Conservation (phyloP, 202 grass and related monocot genomes). For the Bolboschoenoplectus hybrid region DNA sequence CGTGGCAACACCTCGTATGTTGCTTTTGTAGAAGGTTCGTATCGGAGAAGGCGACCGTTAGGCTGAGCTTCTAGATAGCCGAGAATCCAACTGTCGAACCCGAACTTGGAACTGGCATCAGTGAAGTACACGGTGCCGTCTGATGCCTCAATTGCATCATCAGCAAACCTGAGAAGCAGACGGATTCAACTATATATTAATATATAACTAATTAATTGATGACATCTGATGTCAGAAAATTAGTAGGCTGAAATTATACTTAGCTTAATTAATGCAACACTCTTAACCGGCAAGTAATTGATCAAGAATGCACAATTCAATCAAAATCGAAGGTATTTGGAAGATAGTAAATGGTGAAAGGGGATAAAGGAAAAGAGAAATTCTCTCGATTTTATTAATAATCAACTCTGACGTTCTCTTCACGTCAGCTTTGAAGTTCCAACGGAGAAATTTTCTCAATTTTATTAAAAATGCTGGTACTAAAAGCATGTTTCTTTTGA, state of each 20-base stretch:
- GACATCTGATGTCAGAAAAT: background rate
- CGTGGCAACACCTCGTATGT: slow-evolving; percentile 46
- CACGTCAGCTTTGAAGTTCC: background rate
- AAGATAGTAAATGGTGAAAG: background rate
- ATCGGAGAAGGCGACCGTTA: slow-evolving; percentile 76
- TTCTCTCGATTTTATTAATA: background rate
- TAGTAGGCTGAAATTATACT: background rate
- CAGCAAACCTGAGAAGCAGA: slow-evolving; percentile 45
- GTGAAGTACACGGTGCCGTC: slow-evolving; percentile 82
- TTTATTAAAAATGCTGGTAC: background rate
- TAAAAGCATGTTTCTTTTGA: background rate
- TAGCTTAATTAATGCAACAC: background rate
- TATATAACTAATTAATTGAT: background rate
- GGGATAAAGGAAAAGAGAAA: no score
- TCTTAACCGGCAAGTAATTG: no score
- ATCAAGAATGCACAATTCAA: no score
- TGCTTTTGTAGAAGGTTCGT: slow-evolving; percentile 50
- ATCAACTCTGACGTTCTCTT: no score
- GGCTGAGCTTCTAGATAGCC: slow-evolving; percentile 46
- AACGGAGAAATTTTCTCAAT: background rate
- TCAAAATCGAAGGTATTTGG: background rate
- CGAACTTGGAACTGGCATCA: slow-evolving; percentile 61
- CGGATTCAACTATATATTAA: background rate
- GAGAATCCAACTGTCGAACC: slow-evolving; percentile 49
- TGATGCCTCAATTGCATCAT: slow-evolving; percentile 58